These are phyloP conservation scores for Peniophora sp. DNA, from an alignment of 1,284 basidiomycete species.

Conservation along the genomic window DNA sequence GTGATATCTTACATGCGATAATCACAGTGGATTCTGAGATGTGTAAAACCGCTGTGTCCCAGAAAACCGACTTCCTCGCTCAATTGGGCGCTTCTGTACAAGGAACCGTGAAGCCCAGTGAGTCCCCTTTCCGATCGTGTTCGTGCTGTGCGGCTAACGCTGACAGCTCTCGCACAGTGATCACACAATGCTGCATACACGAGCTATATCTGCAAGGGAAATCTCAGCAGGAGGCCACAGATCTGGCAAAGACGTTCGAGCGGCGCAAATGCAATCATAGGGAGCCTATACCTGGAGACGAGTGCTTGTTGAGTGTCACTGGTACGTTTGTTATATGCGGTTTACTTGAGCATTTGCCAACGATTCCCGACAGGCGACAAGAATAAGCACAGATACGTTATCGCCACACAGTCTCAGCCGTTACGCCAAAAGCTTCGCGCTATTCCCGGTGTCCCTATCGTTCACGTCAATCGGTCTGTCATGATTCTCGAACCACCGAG, in stretches of 20 bases:
- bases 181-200: slow-evolving; percentile 92
- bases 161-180: slow-evolving; percentile 60
- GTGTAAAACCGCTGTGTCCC: slow-evolving; percentile 60
- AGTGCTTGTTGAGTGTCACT: slow-evolving; percentile 79
- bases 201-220: slow-evolving; percentile 80
- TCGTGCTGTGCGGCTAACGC: slow-evolving; percentile 3
- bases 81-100: slow-evolving; percentile 73
- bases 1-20: slow-evolving; percentile 2
- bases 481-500: slow-evolving; percentile 87
- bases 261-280: slow-evolving; percentile 92
- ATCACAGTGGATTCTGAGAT: slow-evolving; percentile 78
- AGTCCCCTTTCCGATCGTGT: slow-evolving; percentile 24
- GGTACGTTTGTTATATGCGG: slow-evolving; percentile 61
- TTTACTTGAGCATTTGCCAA: neutral
- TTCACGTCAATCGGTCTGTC: slow-evolving; percentile 86
- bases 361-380: slow-evolving; percentile 48
- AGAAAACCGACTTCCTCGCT: slow-evolving; percentile 69
- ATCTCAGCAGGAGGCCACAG: slow-evolving; percentile 62
- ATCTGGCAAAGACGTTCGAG: slow-evolving; percentile 90
- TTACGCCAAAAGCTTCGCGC: slow-evolving; percentile 59
- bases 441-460: slow-evolving; percentile 77
- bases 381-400: slow-evolving; percentile 87
- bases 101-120: slow-evolving; percentile 84
- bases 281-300: slow-evolving; percentile 71
- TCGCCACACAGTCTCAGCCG: slow-evolving; percentile 71